These are phyloP conservation scores for Solanum boliviense DNA, from an alignment of 257 asterid species.

Conservation along the genomic window DNA sequence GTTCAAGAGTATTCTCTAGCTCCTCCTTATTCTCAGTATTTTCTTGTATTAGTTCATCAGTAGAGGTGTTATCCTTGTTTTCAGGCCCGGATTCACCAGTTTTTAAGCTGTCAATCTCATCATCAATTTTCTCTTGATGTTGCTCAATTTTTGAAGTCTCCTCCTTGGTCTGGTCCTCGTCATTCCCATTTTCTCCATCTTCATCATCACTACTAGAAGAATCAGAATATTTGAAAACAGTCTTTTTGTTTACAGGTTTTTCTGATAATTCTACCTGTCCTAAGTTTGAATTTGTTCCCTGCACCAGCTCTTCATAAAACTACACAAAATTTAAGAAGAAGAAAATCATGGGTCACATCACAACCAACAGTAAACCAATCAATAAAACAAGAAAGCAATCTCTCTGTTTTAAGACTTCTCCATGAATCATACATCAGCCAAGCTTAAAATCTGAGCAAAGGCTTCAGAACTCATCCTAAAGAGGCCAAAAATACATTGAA, in stretches of 20 bases:
- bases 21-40: slow-evolving; percentile 16
- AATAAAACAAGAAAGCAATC: neutral
- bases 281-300: slow-evolving; percentile 31
- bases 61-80: slow-evolving; percentile 15
- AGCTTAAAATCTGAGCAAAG: neutral
- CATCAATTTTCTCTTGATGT: neutral
- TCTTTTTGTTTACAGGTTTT: slow-evolving; percentile 60
- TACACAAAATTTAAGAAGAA: slow-evolving; percentile 9
- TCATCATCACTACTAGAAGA: slow-evolving; percentile 41
- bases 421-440: neutral
- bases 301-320: slow-evolving; percentile 79
- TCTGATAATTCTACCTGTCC: slow-evolving; percentile 25
- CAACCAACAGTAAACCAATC: neutral
- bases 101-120: slow-evolving; percentile 1
- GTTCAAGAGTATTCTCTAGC: slow-evolving; percentile 19
- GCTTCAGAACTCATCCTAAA: neutral
- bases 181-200: neutral
- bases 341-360: neutral
- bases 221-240: slow-evolving; percentile 59
- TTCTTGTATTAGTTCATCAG: slow-evolving; percentile 22
- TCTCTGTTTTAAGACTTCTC: neutral
- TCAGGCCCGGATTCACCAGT: slow-evolving; percentile 12
- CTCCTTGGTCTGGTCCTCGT: slow-evolving; percentile 17
- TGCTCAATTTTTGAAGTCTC: neutral
- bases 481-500: neutral